phyloP scores from a whole-genome alignment of 176 grass and related monocot genomes.

The Rhynchospora breviuscula region DNA sequence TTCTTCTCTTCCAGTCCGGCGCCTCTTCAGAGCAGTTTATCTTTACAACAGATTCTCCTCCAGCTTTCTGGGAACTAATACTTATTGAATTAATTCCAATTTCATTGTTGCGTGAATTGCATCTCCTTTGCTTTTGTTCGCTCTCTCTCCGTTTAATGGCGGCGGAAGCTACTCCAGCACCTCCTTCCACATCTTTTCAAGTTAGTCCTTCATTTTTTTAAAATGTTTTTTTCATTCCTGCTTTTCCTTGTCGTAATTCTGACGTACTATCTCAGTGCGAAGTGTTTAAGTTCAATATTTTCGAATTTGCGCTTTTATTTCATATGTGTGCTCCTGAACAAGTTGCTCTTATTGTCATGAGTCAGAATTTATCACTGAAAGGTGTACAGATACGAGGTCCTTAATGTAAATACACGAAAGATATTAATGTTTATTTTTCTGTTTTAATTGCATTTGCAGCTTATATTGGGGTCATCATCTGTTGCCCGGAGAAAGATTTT shows the following conservation, averaged over 20 bases:
- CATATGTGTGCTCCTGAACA: too few relatives aligned
- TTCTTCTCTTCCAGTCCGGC: background rate
- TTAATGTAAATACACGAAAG: background rate
- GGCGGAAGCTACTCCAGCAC: background rate
- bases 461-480: slow-evolving; percentile 83
- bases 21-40: background rate
- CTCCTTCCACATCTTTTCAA: slow-evolving; percentile 16
- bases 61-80: slow-evolving; percentile 11
- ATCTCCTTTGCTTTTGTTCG: background rate
- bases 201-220: slow-evolving; percentile 5
- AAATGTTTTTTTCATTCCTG: background rate
- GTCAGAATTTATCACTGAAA: background rate
- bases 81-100: background rate
- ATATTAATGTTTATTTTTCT: background rate
- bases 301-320: background rate
- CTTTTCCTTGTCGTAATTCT: background rate
- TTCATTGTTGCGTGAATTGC: background rate
- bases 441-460: slow-evolving; percentile 47
- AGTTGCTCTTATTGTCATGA: background rate
- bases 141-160: background rate
- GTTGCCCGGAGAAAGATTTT: slow-evolving; percentile 74
- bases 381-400: background rate
- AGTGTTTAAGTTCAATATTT: background rate
- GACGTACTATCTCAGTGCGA: background rate
- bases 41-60: background rate